Evolutionary conservation across 371 early-diverging fungal genomes (phyloP), one percentile per base, ranked within the genome.

Genomic region (Syncephalis fuscata): DNA sequence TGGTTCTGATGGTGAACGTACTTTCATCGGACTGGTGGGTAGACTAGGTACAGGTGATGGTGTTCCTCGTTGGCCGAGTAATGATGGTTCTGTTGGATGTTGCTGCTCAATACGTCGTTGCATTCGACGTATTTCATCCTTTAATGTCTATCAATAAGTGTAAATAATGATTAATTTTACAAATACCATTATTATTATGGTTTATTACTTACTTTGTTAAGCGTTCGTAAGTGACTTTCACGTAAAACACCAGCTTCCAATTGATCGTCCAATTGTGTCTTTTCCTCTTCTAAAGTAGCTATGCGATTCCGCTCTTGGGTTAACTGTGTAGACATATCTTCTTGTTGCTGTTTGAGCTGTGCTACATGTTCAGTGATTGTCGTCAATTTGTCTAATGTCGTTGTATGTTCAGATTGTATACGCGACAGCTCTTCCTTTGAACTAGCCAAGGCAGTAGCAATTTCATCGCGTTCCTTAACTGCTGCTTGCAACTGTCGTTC

Each of bases 141-240:
- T 82, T 36, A 80, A 53, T 21, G 74, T 73, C 58, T 74, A 58
- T 22, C 17, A 23, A n/a, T n/a, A n/a, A n/a, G n/a, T n/a, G n/a
- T n/a, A n/a, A n/a, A n/a, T n/a, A n/a, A n/a, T n/a, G n/a, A n/a
- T n/a, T n/a, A n/a, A n/a, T n/a, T 14, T 8, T 24, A 23, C 40
- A 24, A 9, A 40, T 32, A 25, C 26, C 16, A 48, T 32, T 38
- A 14, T 21, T 5, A 20, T 15, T 20, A 14, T 17, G n/a, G 26
- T 17, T 45, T 14, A 11, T 17, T 22, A 38, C 48, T 40, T 58
- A 66, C 73, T 58, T 68, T 74, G 48, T 78, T 77, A 5, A 77
- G 59, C 1, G 70, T 67, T 51, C 74, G 73, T 45, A 76, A 62
- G 48, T 77, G 73, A 36, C 66, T 60, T 56, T 79, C 80, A 1